Evolutionary conservation across 257 asterid genomes (phyloP).

Genomic region (Gentiana straminea): DNA sequence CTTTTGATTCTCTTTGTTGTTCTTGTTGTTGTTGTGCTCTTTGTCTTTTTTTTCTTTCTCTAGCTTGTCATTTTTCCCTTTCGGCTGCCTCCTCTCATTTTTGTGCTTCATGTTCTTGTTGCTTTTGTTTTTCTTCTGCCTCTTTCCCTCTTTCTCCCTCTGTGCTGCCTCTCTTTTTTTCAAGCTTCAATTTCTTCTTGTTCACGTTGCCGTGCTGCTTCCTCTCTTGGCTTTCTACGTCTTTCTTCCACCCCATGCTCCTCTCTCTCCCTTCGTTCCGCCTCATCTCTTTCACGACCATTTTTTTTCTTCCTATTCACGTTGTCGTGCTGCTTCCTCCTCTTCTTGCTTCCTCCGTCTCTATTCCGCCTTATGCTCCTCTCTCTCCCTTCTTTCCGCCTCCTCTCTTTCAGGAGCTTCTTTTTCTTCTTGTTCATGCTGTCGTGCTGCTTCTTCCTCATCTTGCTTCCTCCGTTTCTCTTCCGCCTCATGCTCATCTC

Average conservation of each 20-base stretch:
- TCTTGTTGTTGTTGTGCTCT: neutral
- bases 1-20: neutral
- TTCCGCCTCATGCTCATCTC: conserved; percentile 5
- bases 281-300: neutral
- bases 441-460: neutral
- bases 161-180: conserved; percentile 2
- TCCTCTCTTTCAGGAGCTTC: neutral
- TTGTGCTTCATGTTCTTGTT: neutral
- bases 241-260: neutral
- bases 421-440: neutral
- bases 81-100: neutral
- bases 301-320: neutral
- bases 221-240: conserved; percentile 1
- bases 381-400: neutral
- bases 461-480: neutral
- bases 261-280: neutral
- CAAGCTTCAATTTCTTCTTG: conserved; percentile 7
- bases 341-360: neutral
- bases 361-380: neutral
- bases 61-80: neutral
- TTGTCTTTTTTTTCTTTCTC: neutral
- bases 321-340: neutral
- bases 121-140: conserved; percentile 1
- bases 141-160: neutral
- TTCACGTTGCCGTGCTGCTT: neutral